Percentiles rank a stretch among this genome's conserved stretches.
phyloP scores from a whole-genome alignment of 2,329 filamentous ascomycete species.

The Cordyceps cateniannulata region DNA sequence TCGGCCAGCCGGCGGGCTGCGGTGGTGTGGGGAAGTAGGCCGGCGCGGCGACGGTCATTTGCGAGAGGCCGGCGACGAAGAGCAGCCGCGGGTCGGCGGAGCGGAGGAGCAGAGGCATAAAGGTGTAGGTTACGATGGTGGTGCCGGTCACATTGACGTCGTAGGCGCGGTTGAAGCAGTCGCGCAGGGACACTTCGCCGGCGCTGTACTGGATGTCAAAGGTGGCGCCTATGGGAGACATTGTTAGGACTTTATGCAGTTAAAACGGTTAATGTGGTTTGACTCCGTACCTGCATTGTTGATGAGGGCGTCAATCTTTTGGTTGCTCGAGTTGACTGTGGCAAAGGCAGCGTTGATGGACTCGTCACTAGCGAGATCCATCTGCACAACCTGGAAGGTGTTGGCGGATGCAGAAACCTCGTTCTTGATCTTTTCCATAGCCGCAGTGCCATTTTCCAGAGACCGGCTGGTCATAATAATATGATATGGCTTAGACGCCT shows the following conservation, averaged over 20 bases:
- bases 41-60: slow-evolving; percentile 24
- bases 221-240: slow-evolving; percentile 22
- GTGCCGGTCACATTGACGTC: slow-evolving; percentile 41
- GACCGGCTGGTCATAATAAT: slow-evolving; percentile 48
- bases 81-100: slow-evolving; percentile 34
- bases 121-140: slow-evolving; percentile 29
- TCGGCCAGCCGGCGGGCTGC: slow-evolving; percentile 39
- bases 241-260: too few relatives aligned
- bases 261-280: not conserved
- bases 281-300: slow-evolving; percentile 27
- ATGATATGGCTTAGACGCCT: slow-evolving; percentile 31
- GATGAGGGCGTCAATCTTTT: slow-evolving; percentile 26
- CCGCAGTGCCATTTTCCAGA: slow-evolving; percentile 40
- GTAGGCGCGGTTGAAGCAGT: slow-evolving; percentile 36
- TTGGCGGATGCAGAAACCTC: slow-evolving; percentile 34
- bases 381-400: slow-evolving; percentile 29
- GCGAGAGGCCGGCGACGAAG: slow-evolving; percentile 39
- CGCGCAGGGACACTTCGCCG: slow-evolving; percentile 26
- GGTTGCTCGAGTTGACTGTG: slow-evolving; percentile 20
- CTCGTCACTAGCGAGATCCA: slow-evolving; percentile 26
- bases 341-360: slow-evolving; percentile 25
- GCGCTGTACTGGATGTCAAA: slow-evolving; percentile 30
- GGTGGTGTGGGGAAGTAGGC: slow-evolving; percentile 21
- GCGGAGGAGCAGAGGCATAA: slow-evolving; percentile 35
- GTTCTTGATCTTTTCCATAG: slow-evolving; percentile 30